These are phyloP conservation scores for Proliferodiscus dingleyae DNA, from an alignment of 2,329 filamentous ascomycete species.

Conservation along the genomic window DNA sequence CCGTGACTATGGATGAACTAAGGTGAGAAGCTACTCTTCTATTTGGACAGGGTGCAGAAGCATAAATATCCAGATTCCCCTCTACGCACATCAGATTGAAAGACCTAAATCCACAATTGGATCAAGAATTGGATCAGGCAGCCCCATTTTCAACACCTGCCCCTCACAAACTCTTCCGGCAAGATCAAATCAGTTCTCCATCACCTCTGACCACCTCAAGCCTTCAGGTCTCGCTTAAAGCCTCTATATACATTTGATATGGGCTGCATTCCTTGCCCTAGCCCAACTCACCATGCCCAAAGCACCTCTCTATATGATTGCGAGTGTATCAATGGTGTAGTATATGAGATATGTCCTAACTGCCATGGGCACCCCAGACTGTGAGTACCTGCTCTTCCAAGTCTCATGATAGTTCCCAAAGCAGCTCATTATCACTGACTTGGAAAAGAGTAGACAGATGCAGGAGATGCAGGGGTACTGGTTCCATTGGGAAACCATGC, in stretches of 20 bases:
- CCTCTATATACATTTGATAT: neutral
- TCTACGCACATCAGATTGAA: neutral
- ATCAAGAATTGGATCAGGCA: no score
- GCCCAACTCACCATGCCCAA: neutral
- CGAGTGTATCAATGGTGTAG: neutral
- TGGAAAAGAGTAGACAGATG: neutral
- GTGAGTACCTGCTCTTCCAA: conserved; percentile 2
- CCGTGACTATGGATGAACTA: no score
- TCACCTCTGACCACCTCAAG: neutral
- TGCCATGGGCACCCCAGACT: conserved; percentile 4
- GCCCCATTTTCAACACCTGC: no score
- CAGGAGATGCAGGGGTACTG: neutral
- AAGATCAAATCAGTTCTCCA: conserved; percentile 1
- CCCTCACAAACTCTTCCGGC: no score
- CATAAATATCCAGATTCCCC: neutral
- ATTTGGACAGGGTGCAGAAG: no score
- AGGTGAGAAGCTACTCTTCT: no score
- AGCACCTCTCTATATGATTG: neutral
- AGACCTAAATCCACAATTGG: no score
- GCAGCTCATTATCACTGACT: neutral
- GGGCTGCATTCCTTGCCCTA: neutral
- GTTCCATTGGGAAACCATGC: neutral
- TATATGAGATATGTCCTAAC: neutral
- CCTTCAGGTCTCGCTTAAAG: no score
- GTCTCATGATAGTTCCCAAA: neutral